A percentile compares a stretch with the other conserved stretches of the same genome.
These are phyloP conservation scores for Solanum lignicaule DNA, from an alignment of 257 asterid species.

Conservation along the genomic window DNA sequence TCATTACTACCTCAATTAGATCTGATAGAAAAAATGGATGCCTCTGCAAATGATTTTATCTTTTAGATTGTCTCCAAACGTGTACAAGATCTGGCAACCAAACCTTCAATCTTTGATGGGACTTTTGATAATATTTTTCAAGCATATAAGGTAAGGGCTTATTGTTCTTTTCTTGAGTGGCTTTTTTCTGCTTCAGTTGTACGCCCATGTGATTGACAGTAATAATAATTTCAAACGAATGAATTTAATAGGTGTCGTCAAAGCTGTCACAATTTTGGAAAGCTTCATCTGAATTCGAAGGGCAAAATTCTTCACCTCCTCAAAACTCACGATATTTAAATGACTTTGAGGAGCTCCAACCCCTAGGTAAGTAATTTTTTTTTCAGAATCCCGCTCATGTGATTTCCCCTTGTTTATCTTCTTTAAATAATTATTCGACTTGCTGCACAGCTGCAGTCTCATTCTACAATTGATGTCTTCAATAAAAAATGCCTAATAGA, in stretches of 20 bases:
- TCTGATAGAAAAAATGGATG: background rate
- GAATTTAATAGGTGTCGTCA: slow-evolving; percentile 49
- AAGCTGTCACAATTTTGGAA: slow-evolving; percentile 64
- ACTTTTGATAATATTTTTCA: slow-evolving; percentile 56
- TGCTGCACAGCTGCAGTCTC: background rate
- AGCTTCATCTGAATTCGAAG: slow-evolving; percentile 50
- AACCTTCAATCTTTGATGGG: slow-evolving; percentile 65
- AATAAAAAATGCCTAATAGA: background rate
- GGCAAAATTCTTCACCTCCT: slow-evolving; percentile 38
- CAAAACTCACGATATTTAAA: slow-evolving; percentile 72
- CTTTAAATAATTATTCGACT: background rate
- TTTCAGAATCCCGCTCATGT: background rate
- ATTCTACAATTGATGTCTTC: background rate
- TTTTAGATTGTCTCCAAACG: slow-evolving; percentile 66
- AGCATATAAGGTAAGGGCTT: slow-evolving; percentile 53
- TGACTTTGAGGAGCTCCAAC: slow-evolving; percentile 95
- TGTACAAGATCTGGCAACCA: slow-evolving; percentile 54
- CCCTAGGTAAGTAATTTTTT: slow-evolving; percentile 51
- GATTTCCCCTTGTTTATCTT: background rate
- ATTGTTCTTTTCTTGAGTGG: background rate
- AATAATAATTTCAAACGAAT: slow-evolving; percentile 2
- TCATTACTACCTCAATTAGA: background rate
- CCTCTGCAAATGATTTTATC: background rate
- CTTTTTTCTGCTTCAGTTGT: slow-evolving; percentile 6
- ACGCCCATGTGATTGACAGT: slow-evolving; percentile 9